A percentile compares a stretch with the other conserved stretches of the same genome.
phyloP scores from a whole-genome alignment of 495 filamentous ascomycete species.

The Cercophora samala region DNA sequence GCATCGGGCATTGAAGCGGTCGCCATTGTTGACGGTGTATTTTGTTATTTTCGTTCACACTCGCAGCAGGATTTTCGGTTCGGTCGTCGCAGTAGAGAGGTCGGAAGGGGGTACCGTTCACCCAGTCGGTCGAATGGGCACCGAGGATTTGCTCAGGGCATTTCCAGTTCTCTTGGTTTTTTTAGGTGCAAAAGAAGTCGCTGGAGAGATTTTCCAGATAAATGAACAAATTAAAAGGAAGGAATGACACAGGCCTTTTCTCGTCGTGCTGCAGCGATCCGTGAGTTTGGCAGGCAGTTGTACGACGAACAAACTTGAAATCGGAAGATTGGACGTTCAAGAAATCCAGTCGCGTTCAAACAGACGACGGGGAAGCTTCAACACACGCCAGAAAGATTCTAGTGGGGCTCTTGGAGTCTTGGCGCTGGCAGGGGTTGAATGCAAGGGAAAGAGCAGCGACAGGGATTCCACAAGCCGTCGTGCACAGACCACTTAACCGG shows the following conservation, averaged over 20 bases:
- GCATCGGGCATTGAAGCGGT: not conserved
- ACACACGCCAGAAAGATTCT: constrained; percentile 10
- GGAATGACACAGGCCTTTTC: no score
- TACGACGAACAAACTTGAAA: not conserved
- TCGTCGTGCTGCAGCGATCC: no score
- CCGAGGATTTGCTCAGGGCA: not conserved
- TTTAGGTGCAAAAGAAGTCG: not conserved
- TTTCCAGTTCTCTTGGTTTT: no score
- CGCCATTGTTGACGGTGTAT: not conserved
- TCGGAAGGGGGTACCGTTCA: not conserved
- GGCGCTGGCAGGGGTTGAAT: constrained; percentile 6
- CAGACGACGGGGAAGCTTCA: not conserved
- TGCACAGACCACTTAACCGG: not conserved
- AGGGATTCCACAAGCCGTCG: not conserved
- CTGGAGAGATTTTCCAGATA: not conserved
- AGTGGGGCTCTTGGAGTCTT: constrained; percentile 9
- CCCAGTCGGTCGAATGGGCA: not conserved
- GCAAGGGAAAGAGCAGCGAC: constrained; percentile 3
- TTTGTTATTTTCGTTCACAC: not conserved
- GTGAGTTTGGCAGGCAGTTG: not conserved
- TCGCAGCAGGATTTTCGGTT: not conserved
- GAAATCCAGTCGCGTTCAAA: not conserved
- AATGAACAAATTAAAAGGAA: not conserved
- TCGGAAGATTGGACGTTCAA: not conserved
- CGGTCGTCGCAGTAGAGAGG: not conserved